phyloP scores from a whole-genome alignment of 1,284 basidiomycete species.

The Ceratobasidium sp. region DNA sequence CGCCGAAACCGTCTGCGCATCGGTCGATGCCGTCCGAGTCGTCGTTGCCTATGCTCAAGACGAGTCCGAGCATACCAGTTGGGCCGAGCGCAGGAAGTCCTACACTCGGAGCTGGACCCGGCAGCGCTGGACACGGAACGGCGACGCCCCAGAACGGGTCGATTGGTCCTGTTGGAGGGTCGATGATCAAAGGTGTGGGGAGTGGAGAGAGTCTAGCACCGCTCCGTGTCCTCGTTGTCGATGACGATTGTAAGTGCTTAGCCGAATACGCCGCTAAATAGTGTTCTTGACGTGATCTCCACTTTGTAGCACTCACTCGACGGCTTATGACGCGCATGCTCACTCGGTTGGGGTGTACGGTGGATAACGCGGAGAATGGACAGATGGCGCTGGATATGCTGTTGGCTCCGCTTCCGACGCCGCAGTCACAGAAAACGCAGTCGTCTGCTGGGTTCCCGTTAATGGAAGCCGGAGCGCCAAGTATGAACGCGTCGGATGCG shows the following conservation, averaged over 20 bases:
- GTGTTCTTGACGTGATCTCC: slow-evolving; percentile 74
- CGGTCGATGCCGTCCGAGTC: slow-evolving; percentile 41
- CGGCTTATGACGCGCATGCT: slow-evolving; percentile 87
- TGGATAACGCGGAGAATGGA: slow-evolving; percentile 89
- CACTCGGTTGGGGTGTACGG: slow-evolving; percentile 80
- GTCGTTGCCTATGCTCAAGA: slow-evolving; percentile 19
- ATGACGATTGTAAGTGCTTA: slow-evolving; percentile 67
- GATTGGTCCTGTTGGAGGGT: too few relatives aligned
- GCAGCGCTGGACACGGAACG: slow-evolving; percentile 32
- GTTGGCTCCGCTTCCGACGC: slow-evolving; percentile 58
- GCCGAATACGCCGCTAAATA: neutral
- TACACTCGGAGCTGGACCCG: neutral
- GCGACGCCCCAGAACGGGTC: neutral
- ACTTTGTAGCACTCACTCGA: slow-evolving; percentile 84
- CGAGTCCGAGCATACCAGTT: neutral
- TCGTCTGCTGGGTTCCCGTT: slow-evolving; percentile 36
- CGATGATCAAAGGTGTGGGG: neutral
- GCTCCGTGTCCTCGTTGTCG: slow-evolving; percentile 77
- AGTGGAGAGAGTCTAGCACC: slow-evolving; percentile 51
- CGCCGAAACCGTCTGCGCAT: slow-evolving; percentile 32
- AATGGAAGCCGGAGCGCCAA: neutral
- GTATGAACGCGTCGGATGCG: neutral
- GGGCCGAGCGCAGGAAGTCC: slow-evolving; percentile 16
- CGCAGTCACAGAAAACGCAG: slow-evolving; percentile 44
- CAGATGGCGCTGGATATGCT: slow-evolving; percentile 84